Evolutionary conservation across 352 stramenopile species (phyloP), one percentile per base, ranked within the genome.

Genomic region (Phytophthora chlamydospora): DNA sequence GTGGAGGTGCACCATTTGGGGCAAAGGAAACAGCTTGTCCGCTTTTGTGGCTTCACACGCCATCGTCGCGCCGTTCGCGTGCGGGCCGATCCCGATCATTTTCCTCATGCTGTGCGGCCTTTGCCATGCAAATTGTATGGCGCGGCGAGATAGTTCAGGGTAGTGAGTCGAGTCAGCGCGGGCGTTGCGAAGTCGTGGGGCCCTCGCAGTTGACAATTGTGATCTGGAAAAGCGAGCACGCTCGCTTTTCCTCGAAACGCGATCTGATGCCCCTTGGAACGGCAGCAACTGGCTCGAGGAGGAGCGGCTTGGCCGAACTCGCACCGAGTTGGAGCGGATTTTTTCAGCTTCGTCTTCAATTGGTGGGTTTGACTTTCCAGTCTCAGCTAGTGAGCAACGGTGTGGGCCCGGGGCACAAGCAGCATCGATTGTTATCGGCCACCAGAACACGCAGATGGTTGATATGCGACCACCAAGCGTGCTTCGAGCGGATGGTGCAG

Each of bases 31-130:
- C 24, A 29, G 24, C 24, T 29, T 29, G 24, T 29, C 24, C n/a
- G 13, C 19, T 53, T 35, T 16, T 33, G 17, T 19, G 40, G 27
- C 31, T 45, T 27, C 4, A 9, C 32, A 21, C 21, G 47, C 33
- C 38, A 60, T 17, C 52, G 40, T 11, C 33, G 11, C 8, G 19
- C 21, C 44, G 48, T 40, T 48, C 39, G 54, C 29, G 46, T 27
- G 45, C 12, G 21, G 24, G 33, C 54, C 5, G 19, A 62, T 62
- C 54, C 42, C 54, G 43, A 62, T 62, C 54, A 62, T 62, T 62
- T 47, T 62, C 54, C 54, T 62, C 54, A 51, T 40, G 14, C n/a
- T 31, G 29, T n/a, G 6, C 11, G 9, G 10, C 21, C 21, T n/a
- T 21, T 48, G 38, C 5, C 8, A 40, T 48, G 31, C 10, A 0